Base-by-base conservation (phyloP, 2,329 filamentous ascomycete genomes). In the Talaromyces islandicus region DNA sequence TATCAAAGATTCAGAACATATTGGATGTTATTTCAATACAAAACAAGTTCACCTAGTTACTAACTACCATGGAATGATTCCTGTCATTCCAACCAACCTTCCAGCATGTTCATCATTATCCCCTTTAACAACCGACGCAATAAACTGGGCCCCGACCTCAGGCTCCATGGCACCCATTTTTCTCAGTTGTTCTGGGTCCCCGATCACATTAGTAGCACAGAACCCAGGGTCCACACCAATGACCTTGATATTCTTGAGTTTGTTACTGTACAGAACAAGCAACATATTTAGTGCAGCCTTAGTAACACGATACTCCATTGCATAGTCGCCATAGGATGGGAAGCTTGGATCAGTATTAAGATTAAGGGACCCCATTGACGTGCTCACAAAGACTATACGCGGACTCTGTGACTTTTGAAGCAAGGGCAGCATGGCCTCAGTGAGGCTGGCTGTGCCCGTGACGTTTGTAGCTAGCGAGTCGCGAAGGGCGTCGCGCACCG, bases 21-120 rank as follows among this genome's bases (percentile, higher is more conserved):
- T 29, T 29, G 29, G 10, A 29, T 4, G 29, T 29, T 29, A 29
- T 9, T 29, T 29, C 29, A 29, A 7, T 29, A 29, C 10, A 29
- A 7, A 29, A n/a, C 29, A 29, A 29, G 7, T 29, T 29, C 10
- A 32, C 30, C 30, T 2, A 32, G 30, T 32, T 32, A 9, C 3
- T 32, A 32, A 2, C 50, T 54, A 48, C 55, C 41, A 65, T 17
- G 62, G 58, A 11, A 54, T 58, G 11, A 64, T 56, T 3, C 63
- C 63, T 58, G 63, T 59, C 24, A 55, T 52, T 9, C 61, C 60
- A n/a, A 62, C 12, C 1, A 64, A 61, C 35, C 72, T 76, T 4
- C 77, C 77, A n/a, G 66, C 67, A 64, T 79, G 71, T 1, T 58
- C 67, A 68, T 79, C 77, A 54, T 71, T 68, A 58, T 70, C 62